Conservation (phyloP, 1,139 yeast species). For the Hyphopichia wangnamkhiaoensis region DNA sequence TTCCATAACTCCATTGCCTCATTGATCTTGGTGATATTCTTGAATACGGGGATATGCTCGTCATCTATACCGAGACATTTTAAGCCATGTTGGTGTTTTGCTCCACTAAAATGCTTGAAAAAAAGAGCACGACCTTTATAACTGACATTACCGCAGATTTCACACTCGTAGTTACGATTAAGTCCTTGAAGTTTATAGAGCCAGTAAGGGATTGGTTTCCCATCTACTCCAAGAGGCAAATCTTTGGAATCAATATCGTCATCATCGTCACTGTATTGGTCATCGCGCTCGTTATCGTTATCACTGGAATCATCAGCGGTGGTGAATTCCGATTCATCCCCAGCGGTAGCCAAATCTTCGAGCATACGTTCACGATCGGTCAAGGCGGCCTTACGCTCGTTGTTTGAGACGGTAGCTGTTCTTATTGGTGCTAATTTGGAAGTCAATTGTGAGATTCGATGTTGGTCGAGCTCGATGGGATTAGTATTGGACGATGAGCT, state of each 20-base stretch:
- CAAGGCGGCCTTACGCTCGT: conserved; percentile 66
- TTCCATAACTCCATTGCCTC: conserved; percentile 70
- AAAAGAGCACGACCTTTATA: conserved; percentile 77
- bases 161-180: conserved; percentile 73
- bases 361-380: conserved; percentile 72
- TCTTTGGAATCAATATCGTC: conserved; percentile 38
- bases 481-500: conserved; percentile 5
- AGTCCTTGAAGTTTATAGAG: conserved; percentile 86
- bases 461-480: conserved; percentile 26
- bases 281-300: conserved; percentile 29
- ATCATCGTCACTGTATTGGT: conserved; percentile 22
- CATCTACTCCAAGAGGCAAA: conserved; percentile 84
- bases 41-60: conserved; percentile 45
- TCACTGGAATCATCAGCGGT: conserved; percentile 30
- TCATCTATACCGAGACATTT: conserved; percentile 70
- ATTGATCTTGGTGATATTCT: conserved; percentile 63
- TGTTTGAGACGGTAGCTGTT: conserved; percentile 55
- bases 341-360: conserved; percentile 39
- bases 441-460: conserved; percentile 32
- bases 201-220: conserved; percentile 93
- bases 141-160: conserved; percentile 76
- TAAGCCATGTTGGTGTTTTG: conserved; percentile 73
- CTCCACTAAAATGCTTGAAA: conserved; percentile 70
- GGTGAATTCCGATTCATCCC: conserved; percentile 41
- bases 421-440: conserved; percentile 36